phyloP scores from a whole-genome alignment of 2,329 filamentous ascomycete genomes.

The Cladosporium sp. region DNA sequence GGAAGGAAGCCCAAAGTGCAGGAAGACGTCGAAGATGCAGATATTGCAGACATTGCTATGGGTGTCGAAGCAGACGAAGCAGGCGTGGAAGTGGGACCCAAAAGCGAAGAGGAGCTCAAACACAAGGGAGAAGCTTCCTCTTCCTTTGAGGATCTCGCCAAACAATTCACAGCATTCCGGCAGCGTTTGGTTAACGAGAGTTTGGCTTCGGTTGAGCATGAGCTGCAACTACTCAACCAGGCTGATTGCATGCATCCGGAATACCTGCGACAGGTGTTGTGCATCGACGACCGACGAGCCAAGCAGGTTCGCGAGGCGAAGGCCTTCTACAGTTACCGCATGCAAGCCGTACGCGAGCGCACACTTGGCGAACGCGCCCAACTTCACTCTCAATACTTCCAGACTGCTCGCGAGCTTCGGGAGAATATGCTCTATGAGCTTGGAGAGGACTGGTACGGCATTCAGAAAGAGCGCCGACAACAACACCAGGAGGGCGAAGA shows the following conservation, averaged over 20 bases:
- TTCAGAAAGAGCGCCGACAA: constrained; percentile 82
- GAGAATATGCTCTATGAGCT: constrained; percentile 75
- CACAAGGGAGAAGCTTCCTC: constrained; percentile 27
- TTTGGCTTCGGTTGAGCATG: constrained; percentile 71
- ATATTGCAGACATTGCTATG: constrained; percentile 7
- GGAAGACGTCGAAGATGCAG: constrained; percentile 34
- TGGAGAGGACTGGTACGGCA: constrained; percentile 86
- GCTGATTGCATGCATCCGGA: constrained; percentile 74
- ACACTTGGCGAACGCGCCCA: constrained; percentile 80
- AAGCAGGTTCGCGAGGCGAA: constrained; percentile 75
- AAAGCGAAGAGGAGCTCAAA: constrained; percentile 51
- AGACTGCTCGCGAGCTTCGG: constrained; percentile 75
- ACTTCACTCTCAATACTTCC: constrained; percentile 85
- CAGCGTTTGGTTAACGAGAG: constrained; percentile 50
- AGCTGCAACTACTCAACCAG: constrained; percentile 57
- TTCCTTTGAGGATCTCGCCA: constrained; percentile 68
- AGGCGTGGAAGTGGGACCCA: constrained; percentile 29
- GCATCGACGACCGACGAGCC: constrained; percentile 75
- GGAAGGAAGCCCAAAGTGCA: constrained; percentile 17
- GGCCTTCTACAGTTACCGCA: constrained; percentile 67
- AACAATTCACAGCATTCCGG: constrained; percentile 80
- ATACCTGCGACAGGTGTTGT: constrained; percentile 83
- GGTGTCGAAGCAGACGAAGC: constrained; percentile 25
- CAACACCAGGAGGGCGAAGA: constrained; percentile 69
- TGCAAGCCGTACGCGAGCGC: constrained; percentile 67